Evolutionary conservation across 1,139 yeast genomes (phyloP).

Genomic region (Taphrina flavorubra): DNA sequence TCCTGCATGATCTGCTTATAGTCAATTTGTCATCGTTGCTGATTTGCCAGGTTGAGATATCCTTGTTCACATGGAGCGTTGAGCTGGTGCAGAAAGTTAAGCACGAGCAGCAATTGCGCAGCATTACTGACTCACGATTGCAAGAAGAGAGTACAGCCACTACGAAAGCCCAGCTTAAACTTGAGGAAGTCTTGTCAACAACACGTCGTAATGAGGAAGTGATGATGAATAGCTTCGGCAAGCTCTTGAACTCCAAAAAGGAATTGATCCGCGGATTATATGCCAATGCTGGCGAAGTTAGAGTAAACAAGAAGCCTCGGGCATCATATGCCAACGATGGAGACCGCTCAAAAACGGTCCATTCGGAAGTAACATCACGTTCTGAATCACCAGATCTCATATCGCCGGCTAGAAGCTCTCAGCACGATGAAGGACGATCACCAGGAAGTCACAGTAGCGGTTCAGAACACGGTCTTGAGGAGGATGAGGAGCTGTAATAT

Average conservation of each 20-base stretch:
- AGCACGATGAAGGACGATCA: neutral
- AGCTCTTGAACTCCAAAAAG: slow-evolving; percentile 21
- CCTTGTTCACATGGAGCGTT: slow-evolving; percentile 15
- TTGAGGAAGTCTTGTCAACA: neutral
- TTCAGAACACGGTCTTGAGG: slow-evolving; percentile 1
- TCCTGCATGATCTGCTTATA: neutral
- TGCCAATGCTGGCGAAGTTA: neutral
- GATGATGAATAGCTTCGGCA: neutral
- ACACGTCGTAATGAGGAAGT: neutral
- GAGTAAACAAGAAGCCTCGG: neutral
- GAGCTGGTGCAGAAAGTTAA: neutral
- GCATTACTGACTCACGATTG: neutral
- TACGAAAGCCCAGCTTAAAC: neutral
- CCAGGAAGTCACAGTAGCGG: neutral
- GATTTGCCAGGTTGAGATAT: slow-evolving; percentile 1
- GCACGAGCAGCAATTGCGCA: slow-evolving; percentile 3
- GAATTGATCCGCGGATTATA: neutral
- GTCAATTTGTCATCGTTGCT: neutral
- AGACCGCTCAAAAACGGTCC: neutral
- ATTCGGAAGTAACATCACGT: neutral
- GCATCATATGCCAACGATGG: neutral
- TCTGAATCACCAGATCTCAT: neutral
- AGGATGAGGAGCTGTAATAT: slow-evolving; percentile 3
- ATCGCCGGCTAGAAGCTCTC: neutral
- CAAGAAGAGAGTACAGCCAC: neutral